Base-by-base conservation (phyloP, 306 rosid genomes). In the Acacia crassicarpa region DNA sequence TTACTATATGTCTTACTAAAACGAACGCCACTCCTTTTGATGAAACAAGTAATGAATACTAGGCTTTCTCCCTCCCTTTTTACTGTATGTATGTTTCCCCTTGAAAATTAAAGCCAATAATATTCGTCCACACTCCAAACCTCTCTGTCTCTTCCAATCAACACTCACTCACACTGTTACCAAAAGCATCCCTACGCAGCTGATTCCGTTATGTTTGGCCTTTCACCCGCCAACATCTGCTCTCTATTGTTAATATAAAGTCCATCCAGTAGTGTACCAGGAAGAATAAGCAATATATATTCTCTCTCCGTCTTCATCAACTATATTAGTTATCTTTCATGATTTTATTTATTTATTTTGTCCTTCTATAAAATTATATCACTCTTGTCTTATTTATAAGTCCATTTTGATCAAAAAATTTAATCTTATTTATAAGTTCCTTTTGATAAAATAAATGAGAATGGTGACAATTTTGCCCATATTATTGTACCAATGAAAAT, bases 11-110 rank as follows among this genome's bases (percentile, higher is more conserved):
- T 12, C 23, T 53, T 19, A 81, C 83, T 46, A 33, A n/a, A n/a
- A n/a, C n/a, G n/a, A 67, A 76, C 51, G 73, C 78, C 62, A 58
- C 35, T 62, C 65, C 82, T 71, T 77, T 58, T 61, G 8, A 59
- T 48, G 9, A 46, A 5, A 15, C 11, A 63, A 19, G 33, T 17
- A 9, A 3, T 43, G 14, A 48, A 48, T 48, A 68, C 77, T 19
- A 46, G 11, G 67, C 77, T 76, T 83, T 78, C 67, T 32, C 23
- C 20, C 14, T 14, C 16, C 49, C 66, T 30, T 79, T 82, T 62
- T 4, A 54, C 35, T 75, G 49, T n/a, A n/a, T n/a, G n/a, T n/a
- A n/a, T n/a, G n/a, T 23, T 79, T 70, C 49, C 59, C 45, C 8
- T 3, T 59, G 45, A 48, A 67, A n/a, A n/a, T n/a, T n/a, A n/a